A percentile compares a stretch with the other conserved stretches of the same genome.
Conservation (phyloP, 1,284 basidiomycete genomes). For the Ceratobasidium sp. region DNA sequence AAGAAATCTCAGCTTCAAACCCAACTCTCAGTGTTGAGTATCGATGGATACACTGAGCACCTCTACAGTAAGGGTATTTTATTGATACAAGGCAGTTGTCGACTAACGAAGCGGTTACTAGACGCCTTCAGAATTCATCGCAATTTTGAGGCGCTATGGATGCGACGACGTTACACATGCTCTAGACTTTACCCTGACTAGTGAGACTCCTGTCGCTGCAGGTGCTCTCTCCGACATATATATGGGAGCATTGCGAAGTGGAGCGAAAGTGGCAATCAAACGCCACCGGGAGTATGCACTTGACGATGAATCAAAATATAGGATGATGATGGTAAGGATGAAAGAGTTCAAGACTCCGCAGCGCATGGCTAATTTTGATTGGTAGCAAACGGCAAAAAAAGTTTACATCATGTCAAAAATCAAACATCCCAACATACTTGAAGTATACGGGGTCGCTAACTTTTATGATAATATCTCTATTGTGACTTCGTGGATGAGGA, state of each 20-base stretch:
- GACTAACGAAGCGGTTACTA: neutral
- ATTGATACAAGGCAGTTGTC: no score
- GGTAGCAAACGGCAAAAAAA: neutral
- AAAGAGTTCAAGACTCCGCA: no score
- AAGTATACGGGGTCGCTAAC: neutral
- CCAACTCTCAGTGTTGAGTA: no score
- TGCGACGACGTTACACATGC: neutral
- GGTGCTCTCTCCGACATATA: neutral
- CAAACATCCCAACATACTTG: conserved; percentile 8
- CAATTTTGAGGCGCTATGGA: neutral
- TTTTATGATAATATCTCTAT: neutral
- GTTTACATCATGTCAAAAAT: neutral
- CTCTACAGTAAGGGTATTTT: no score
- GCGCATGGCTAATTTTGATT: neutral
- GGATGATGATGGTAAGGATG: no score
- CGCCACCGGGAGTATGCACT: neutral
- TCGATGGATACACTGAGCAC: no score
- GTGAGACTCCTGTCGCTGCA: neutral
- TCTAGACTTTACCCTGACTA: neutral
- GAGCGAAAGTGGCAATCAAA: neutral
- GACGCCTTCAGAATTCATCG: neutral
- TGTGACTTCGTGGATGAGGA: conserved; percentile 3
- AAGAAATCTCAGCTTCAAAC: no score
- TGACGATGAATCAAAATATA: neutral
- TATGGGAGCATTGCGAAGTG: neutral